Percentiles rank a stretch among this genome's conserved stretches.
Conservation (phyloP, 2,329 filamentous ascomycete genomes). For the Sarocladiaceae sp. region DNA sequence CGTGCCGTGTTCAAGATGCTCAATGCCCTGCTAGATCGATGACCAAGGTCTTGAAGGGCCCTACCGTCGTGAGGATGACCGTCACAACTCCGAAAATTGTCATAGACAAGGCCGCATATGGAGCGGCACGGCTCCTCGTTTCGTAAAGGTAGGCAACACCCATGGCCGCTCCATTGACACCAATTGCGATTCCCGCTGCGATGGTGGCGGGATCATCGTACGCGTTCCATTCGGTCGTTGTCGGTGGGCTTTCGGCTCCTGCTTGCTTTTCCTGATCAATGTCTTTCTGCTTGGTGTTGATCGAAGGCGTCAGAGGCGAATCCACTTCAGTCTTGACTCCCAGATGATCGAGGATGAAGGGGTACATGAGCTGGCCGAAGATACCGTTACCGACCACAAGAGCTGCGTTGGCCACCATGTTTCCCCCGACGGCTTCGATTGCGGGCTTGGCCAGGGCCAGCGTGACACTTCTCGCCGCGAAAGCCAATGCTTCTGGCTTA, state of each 20-base stretch:
- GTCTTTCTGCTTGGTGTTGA: neutral
- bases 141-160: constrained; percentile 55
- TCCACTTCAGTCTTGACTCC: constrained; percentile 16
- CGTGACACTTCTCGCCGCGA: constrained; percentile 46
- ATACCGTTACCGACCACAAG: constrained; percentile 50
- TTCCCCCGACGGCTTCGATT: constrained; percentile 39
- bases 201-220: constrained; percentile 33
- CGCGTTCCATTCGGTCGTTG: neutral
- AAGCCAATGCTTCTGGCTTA: constrained; percentile 33
- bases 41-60: constrained; percentile 38
- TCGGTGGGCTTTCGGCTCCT: neutral
- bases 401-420: constrained; percentile 42
- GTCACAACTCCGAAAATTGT: constrained; percentile 53
- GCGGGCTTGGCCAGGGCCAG: constrained; percentile 46
- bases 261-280: neutral
- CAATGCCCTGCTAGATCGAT: constrained; percentile 22
- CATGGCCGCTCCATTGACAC: constrained; percentile 58
- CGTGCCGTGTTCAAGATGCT: neutral
- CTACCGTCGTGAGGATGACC: constrained; percentile 48
- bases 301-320: neutral
- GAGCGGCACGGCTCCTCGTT: constrained; percentile 45
- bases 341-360: constrained; percentile 26
- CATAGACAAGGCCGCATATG: constrained; percentile 55
- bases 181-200: constrained; percentile 48
- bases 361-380: constrained; percentile 35